Evolutionary conservation across 768 basidiomycete genomes (phyloP).

Genomic region (Brasilioporus rufonigricans): DNA sequence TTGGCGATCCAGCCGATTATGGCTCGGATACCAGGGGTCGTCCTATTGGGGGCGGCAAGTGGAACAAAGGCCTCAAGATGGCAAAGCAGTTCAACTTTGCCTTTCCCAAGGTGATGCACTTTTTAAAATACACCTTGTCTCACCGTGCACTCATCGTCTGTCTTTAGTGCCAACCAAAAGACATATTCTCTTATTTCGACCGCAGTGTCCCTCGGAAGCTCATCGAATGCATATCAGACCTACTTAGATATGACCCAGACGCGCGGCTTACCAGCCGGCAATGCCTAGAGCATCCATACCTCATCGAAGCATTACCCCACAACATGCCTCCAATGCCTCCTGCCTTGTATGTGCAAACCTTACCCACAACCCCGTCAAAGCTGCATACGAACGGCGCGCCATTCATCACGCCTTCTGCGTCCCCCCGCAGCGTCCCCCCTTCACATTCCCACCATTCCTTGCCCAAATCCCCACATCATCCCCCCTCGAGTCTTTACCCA

Average conservation of each 20-base stretch:
- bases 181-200: constrained; percentile 75
- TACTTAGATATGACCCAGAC: constrained; percentile 90
- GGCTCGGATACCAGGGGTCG: constrained; percentile 69
- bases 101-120: constrained; percentile 73
- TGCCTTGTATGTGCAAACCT: constrained; percentile 43
- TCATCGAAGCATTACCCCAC: constrained; percentile 71
- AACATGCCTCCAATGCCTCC: constrained; percentile 65
- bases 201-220: constrained; percentile 73
- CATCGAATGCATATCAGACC: constrained; percentile 87
- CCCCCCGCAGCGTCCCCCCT: constrained; percentile 44
- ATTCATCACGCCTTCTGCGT: constrained; percentile 38
- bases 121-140: background rate
- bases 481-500: constrained; percentile 37
- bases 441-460: constrained; percentile 50
- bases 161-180: constrained; percentile 58
- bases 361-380: constrained; percentile 38
- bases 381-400: constrained; percentile 34
- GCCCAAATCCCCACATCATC: constrained; percentile 38
- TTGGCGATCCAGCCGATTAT: constrained; percentile 90
- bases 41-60: constrained; percentile 81
- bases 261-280: constrained; percentile 81
- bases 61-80: constrained; percentile 84
- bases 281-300: constrained; percentile 87
- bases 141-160: constrained; percentile 3
- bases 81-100: constrained; percentile 81